These are phyloP conservation scores for Rauvolfia tetraphylla DNA, from an alignment of 257 asterid genomes.

Conservation along the genomic window DNA sequence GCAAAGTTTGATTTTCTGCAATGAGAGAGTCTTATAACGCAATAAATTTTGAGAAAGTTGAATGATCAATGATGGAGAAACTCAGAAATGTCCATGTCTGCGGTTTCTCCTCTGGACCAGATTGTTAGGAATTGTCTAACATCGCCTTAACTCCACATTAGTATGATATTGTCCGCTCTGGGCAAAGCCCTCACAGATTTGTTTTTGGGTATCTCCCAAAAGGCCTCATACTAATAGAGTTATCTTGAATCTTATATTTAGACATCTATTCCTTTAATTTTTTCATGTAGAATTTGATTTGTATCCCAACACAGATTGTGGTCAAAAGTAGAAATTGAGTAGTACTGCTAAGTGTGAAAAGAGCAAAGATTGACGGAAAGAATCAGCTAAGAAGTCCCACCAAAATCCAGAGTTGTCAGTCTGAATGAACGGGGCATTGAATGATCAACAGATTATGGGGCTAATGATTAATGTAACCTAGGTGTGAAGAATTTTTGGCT, in stretches of 20 bases:
- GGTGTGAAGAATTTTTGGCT: too few relatives aligned
- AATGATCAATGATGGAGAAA: background rate
- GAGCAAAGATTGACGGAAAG: background rate
- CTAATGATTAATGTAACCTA: background rate
- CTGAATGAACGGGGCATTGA: background rate
- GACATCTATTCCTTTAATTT: too few relatives aligned
- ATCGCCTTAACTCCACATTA: too few relatives aligned
- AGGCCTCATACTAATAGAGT: too few relatives aligned
- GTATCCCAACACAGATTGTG: too few relatives aligned
- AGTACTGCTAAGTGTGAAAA: background rate
- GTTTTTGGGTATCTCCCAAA: too few relatives aligned
- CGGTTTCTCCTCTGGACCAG: conserved; percentile 1
- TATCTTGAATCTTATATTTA: too few relatives aligned
- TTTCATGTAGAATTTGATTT: too few relatives aligned
- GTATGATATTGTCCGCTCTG: too few relatives aligned
- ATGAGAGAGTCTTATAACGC: background rate
- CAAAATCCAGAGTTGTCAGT: background rate
- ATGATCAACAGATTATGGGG: background rate
- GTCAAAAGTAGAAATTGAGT: background rate
- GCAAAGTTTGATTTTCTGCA: background rate
- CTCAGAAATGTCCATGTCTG: background rate
- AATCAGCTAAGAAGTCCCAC: conserved; percentile 8
- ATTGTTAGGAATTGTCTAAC: too few relatives aligned
- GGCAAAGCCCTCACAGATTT: too few relatives aligned
- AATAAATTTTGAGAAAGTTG: background rate